Conservation (phyloP, 75 land plant genomes). For the Pinus albicaulis region DNA sequence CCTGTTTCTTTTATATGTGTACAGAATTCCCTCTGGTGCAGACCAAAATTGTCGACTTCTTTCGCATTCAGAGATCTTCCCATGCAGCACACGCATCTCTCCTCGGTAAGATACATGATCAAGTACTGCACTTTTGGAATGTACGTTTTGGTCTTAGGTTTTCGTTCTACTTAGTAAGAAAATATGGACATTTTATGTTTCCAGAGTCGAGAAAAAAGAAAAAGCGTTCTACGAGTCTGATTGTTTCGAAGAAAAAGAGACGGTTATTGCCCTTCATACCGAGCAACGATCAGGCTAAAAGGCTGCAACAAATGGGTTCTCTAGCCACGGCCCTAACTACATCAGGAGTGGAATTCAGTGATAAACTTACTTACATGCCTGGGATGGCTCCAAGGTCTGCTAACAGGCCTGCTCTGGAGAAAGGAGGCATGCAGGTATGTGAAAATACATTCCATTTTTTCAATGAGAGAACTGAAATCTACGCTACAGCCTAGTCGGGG, state of each 20-base stretch:
- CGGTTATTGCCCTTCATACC: conserved; percentile 68
- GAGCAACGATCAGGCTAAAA: conserved; percentile 37
- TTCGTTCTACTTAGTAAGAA: background rate
- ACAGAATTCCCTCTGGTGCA: conserved; percentile 36
- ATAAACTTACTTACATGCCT: conserved; percentile 61
- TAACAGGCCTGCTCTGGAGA: conserved; percentile 54
- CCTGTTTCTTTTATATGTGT: background rate
- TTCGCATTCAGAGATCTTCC: conserved; percentile 16
- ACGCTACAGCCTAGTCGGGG: too few relatives aligned
- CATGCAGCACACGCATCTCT: background rate
- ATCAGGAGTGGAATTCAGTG: conserved; percentile 57
- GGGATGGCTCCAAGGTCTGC: conserved; percentile 80
- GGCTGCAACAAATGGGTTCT: conserved; percentile 80
- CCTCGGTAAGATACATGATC: background rate
- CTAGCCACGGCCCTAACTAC: conserved; percentile 73
- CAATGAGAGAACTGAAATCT: background rate
- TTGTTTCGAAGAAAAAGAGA: conserved; percentile 65
- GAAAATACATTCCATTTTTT: background rate
- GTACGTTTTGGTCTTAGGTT: background rate
- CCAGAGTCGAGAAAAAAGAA: conserved; percentile 9
- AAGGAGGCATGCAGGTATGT: conserved; percentile 81
- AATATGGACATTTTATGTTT: background rate
- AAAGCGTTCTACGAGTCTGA: conserved; percentile 19
- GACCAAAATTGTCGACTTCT: conserved; percentile 30
- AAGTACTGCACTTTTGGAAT: background rate